Conservation (phyloP, 345 rosid genomes). For the thale cress (Arabidopsis thaliana) region TAIR10.1 NC_003076.8:20901001-20901500, state of each 20-base stretch:
- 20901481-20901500: slow-evolving; percentile 41
- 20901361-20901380: slow-evolving; percentile 19
- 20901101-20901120: slow-evolving; percentile 10
- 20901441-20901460: slow-evolving; percentile 37
- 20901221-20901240: slow-evolving; percentile 22
- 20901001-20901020: slow-evolving; percentile 6
- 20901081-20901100: neutral
- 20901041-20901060: slow-evolving; percentile 42
- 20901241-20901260: neutral
- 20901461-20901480: slow-evolving; percentile 33
- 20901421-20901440: slow-evolving; percentile 30
- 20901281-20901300: neutral
- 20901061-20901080: neutral
- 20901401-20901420: slow-evolving; percentile 39
- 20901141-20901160: slow-evolving; percentile 29
- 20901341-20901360: neutral
- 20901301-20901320: neutral
- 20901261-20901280: neutral
- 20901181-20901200: slow-evolving; percentile 19
- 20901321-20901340: neutral
- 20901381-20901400: slow-evolving; percentile 9
- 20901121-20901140: slow-evolving; percentile 17
- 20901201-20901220: neutral
- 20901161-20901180: slow-evolving; percentile 14
- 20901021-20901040: slow-evolving; percentile 41